Base-by-base conservation (phyloP, 805 yeast species). In the Yarrowia sp. region DNA sequence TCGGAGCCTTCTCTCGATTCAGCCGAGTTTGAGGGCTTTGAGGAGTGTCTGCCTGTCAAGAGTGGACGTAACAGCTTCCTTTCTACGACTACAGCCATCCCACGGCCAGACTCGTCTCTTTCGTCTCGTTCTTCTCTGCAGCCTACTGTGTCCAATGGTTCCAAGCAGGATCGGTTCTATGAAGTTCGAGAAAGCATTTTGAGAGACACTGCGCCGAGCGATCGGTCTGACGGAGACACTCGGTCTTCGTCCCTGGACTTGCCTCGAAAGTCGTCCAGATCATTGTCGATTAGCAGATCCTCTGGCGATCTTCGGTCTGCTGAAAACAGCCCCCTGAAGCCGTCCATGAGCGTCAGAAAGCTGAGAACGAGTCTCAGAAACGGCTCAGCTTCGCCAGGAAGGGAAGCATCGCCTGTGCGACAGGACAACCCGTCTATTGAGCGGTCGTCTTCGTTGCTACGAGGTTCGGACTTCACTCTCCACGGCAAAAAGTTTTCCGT, bases 401-500 rank as follows among this genome's bases (percentile, higher is more conserved):
- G 56, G n/a, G 67, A 63, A 5, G 22, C 22, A 7, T 59, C 65
- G 35, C 65, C 63, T 10, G 32, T 15, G 5, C 48, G 63, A 12
- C 22, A 12, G 8, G 19, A 26, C n/a, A 32, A 8, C 7, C 50
- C 35, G 70, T 68, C 22, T 52, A 5, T 73, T 26, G 68, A 74
- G 53, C 64, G 75, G 35, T 69, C 73, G 26, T 69, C 73, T 4
- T 72, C 75, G 22, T 63, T 74, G 38, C 58, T 74, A 67, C 61
- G 77, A 53, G 72, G 74, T 22, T 74, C 73, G n/a, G 73, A 73
- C 43, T 75, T 75, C 58, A 74, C 75, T 1, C 68, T 76, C 16
- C 72, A 72, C 32, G 78, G 78, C n/a, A 73, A 73, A 69, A 74
- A 73, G 58, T 76, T 76, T 69, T 70, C 76, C 14, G 73, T 76